These are phyloP conservation scores for Komagataella pseudopastoris DNA, from an alignment of 805 yeast genomes.

Conservation along the genomic window DNA sequence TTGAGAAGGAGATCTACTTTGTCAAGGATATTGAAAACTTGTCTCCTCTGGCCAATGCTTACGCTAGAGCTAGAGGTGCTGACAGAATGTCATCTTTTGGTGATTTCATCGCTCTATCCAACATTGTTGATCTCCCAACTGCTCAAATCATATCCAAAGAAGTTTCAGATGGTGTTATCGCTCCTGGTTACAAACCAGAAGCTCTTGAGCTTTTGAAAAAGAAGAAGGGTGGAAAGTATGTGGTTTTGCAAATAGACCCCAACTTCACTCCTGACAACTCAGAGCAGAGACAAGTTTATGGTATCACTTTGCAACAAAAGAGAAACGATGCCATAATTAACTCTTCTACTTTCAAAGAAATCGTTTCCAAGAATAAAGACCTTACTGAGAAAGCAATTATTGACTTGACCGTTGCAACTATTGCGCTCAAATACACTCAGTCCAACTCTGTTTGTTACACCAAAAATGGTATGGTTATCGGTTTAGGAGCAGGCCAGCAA, in stretches of 20 bases:
- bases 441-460: constrained; percentile 98
- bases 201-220: constrained; percentile 79
- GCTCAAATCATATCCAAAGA: constrained; percentile 95
- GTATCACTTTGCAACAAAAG: constrained; percentile 90
- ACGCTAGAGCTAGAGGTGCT: constrained; percentile 99
- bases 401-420: constrained; percentile 94
- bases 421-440: constrained; percentile 95
- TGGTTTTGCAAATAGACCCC: constrained; percentile 93
- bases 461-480: constrained; percentile 98
- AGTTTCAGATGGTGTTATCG: constrained; percentile 97
- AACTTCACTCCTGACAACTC: constrained; percentile 67
- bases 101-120: constrained; percentile 94
- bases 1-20: constrained; percentile 90
- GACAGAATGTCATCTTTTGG: constrained; percentile 99
- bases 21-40: constrained; percentile 89
- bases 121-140: constrained; percentile 91
- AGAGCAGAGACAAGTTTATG: constrained; percentile 94
- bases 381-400: constrained; percentile 86
- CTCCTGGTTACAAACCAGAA: constrained; percentile 90
- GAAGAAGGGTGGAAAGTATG: constrained; percentile 96
- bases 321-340: constrained; percentile 95
- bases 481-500: constrained; percentile 99
- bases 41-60: constrained; percentile 94
- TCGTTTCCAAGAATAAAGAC: constrained; percentile 75
- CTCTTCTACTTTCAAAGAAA: constrained; percentile 80